Evolutionary conservation across 2,329 filamentous ascomycete genomes (phyloP), one percentile per base, ranked within the genome.

Genomic region (Fusarium longipes): DNA sequence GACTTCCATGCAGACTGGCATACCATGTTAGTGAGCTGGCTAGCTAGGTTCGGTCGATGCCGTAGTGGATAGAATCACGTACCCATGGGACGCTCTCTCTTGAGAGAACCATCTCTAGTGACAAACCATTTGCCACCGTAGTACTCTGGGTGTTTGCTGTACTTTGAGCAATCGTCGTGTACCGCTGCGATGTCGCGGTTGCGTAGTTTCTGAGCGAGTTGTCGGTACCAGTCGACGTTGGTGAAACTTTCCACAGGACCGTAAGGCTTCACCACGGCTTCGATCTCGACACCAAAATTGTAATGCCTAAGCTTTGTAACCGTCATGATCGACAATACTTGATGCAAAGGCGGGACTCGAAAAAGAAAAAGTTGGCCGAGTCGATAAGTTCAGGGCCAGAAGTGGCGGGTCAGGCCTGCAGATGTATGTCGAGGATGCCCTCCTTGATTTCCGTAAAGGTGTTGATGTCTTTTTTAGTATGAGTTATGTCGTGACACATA

Each of bases 61-160:
- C 51, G 29, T 17, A 8, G 30, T 27, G 47, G 7, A 35, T 27
- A 20, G 24, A 39, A 38, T n/a, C 15, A 73, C 76, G 33, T 72
- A 79, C 77, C 77, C 49, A 73, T 74, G 11, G 78, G 78, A 30
- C 72, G 70, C 51, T 75, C 75, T n/a, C 78, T 70, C 63, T 79
- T 78, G 40, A 80, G 65, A 22, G 78, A 80, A 8, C 78, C 78
- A 58, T 80, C 78, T 29, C 77, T 73, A 12, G 78, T 80, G 55
- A 80, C 77, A 60, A 79, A 80, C 78, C 78, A 80, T 67, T 80
- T 80, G 17, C 77, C 77, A 56, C 77, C 77, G 43, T 80, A 80
- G 66, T 80, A 79, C 64, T 80, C 78, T 3, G 78, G 78, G 29
- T 80, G 78, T 59, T 80, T 80, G 74, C 76, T 78, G 66, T 79